Evolutionary conservation across 331 rosid genomes (phyloP).

Genomic region (Spiraea crenata): DNA sequence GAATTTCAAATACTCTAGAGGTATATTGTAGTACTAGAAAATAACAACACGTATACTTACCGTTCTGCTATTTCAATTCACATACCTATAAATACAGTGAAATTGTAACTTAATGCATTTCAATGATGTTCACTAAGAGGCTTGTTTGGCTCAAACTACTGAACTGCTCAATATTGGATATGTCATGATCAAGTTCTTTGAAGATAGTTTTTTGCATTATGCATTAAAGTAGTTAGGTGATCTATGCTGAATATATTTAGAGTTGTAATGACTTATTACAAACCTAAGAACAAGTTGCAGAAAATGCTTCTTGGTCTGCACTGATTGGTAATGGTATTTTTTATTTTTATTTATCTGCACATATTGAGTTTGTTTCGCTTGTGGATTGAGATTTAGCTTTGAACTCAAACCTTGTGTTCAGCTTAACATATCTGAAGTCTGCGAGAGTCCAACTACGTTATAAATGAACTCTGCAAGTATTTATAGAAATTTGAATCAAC

Average conservation of each 20-base stretch:
- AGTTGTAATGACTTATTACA: not conserved
- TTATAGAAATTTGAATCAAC: not conserved
- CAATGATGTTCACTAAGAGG: not conserved
- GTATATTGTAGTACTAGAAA: not conserved
- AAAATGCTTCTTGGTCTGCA: not conserved
- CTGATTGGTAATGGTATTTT: not conserved
- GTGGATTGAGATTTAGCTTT: not conserved
- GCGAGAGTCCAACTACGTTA: conserved; percentile 7
- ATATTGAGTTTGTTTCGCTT: not conserved
- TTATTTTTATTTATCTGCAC: not conserved
- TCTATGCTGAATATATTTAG: not conserved
- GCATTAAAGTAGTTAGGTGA: not conserved
- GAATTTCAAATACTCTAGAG: not conserved
- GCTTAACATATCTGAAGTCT: not conserved
- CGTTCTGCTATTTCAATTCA: not conserved
- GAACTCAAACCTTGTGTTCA: too few relatives aligned
- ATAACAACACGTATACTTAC: not conserved
- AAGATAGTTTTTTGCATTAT: not conserved
- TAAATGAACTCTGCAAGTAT: not conserved
- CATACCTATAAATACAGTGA: not conserved
- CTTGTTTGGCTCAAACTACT: conserved; percentile 1
- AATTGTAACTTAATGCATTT: not conserved
- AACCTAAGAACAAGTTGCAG: not conserved
- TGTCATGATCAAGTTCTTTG: not conserved
- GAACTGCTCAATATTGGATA: not conserved